Evolutionary conservation across 805 yeast species (phyloP).

Genomic region (Starmerella bombi): DNA sequence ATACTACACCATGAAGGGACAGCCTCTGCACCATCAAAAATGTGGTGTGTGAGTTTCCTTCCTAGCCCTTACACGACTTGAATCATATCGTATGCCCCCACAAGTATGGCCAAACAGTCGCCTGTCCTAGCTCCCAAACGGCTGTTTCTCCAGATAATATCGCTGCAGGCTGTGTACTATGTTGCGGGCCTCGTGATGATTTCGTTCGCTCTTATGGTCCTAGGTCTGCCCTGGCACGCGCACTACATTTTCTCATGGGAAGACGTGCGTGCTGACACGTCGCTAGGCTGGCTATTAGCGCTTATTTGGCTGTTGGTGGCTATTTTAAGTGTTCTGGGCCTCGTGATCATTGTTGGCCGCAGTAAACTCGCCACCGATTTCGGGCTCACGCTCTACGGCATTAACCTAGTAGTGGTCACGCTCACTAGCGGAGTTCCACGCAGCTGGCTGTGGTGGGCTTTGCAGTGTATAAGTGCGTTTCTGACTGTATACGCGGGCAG

Average conservation of each 20-base stretch:
- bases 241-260: slow-evolving; percentile 76
- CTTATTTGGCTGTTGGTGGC: slow-evolving; percentile 74
- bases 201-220: slow-evolving; percentile 47
- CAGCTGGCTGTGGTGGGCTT: slow-evolving; percentile 68
- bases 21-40: slow-evolving; percentile 31
- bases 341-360: slow-evolving; percentile 79
- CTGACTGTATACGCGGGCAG: slow-evolving; percentile 72
- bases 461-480: slow-evolving; percentile 55
- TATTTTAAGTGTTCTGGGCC: slow-evolving; percentile 66
- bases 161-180: slow-evolving; percentile 70
- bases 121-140: slow-evolving; percentile 46
- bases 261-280: slow-evolving; percentile 54
- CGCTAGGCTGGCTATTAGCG: slow-evolving; percentile 65
- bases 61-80: not conserved
- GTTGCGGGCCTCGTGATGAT: slow-evolving; percentile 55
- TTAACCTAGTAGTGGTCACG: slow-evolving; percentile 62
- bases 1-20: slow-evolving; percentile 26
- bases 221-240: slow-evolving; percentile 56
- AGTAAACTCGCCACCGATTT: slow-evolving; percentile 94
- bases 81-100: not conserved
- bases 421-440: slow-evolving; percentile 54
- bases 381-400: slow-evolving; percentile 80
- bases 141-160: slow-evolving; percentile 56
- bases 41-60: too few species aligned
- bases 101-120: slow-evolving; percentile 20